Evolutionary conservation across 345 rosid genomes (phyloP).

Genomic region (Balakata baccata): DNA sequence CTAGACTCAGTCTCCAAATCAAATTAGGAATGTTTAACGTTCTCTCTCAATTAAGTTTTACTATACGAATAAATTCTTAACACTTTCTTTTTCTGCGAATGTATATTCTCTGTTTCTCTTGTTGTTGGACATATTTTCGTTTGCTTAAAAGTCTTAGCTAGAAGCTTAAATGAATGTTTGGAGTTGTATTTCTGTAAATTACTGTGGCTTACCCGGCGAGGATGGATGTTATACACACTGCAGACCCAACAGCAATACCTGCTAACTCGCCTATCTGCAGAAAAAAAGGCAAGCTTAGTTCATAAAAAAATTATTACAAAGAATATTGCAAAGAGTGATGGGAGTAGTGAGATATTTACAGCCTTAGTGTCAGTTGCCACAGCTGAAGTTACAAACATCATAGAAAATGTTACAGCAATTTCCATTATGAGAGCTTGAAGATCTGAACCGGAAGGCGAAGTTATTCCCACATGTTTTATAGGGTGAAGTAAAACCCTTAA

Average conservation of each 20-base stretch:
- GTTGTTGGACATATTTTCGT: too few relatives aligned
- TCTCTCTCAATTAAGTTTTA: too few relatives aligned
- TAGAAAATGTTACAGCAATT: slow-evolving; percentile 43
- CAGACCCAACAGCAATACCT: slow-evolving; percentile 54
- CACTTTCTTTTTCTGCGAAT: too few relatives aligned
- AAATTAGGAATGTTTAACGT: too few relatives aligned
- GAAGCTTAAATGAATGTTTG: too few relatives aligned
- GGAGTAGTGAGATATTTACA: slow-evolving; percentile 20
- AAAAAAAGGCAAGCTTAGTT: not conserved
- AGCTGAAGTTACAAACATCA: slow-evolving; percentile 50
- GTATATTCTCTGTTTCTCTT: too few relatives aligned
- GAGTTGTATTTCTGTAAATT: not conserved
- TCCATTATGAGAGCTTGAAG: slow-evolving; percentile 53
- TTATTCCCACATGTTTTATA: slow-evolving; percentile 37
- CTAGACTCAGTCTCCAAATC: too few relatives aligned
- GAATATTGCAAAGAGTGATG: not conserved
- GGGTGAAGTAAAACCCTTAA: slow-evolving; percentile 39
- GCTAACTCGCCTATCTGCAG: slow-evolving; percentile 54
- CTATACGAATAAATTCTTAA: too few relatives aligned
- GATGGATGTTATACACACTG: slow-evolving; percentile 52
- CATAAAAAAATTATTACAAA: not conserved
- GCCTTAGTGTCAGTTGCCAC: slow-evolving; percentile 52
- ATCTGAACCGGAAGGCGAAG: slow-evolving; percentile 51
- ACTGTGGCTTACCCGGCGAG: slow-evolving; percentile 45
- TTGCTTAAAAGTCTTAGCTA: too few relatives aligned